Base-by-base conservation (phyloP, 208 protist species). In the Trypanosoma cruzi region DNA sequence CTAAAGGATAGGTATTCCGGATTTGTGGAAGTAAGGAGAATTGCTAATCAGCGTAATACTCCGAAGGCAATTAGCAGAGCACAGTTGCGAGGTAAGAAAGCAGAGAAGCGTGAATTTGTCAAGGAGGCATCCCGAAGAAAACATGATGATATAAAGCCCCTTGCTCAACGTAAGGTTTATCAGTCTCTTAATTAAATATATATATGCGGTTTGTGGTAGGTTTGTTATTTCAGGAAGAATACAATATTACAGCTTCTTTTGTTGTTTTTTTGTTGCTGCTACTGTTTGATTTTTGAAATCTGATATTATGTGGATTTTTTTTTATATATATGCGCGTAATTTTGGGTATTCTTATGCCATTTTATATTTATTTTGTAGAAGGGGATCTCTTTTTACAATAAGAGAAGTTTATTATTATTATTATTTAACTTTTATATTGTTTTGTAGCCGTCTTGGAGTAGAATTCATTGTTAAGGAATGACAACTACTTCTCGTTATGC, bases 81-180 rank as follows among this genome's bases (percentile, higher is more conserved):
- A 13, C 79, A 83, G 20, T 68, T 79, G 55, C 80, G 92, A 18
- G 79, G 71, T 24, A 91, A 92, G 79, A 92, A 88, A 73, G 80
- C 84, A 32, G 87, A 89, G 64, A 92, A 90, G 69, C 77, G 87
- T 29, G 92, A 96, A 64, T 52, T 87, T 44, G 57, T 96, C 49
- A 96, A 96, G 71, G 92, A 96, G 73, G 90, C 89, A 82, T 85
- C 87, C 4, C 84, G 92, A 50, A 79, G 68, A 49, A 92, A 89
- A 76, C 84, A 74, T 78, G 79, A 89, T 63, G 82, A 93, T 44
- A 65, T 95, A 26, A 93, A 94, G 48, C 87, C 92, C 10, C 79
- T 96, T 20, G 82, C 92, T 20, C 93, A 93, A 76, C 80, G 92
- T 50, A 96, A 95, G 79, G 91, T 88, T 34, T 92, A 92, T 73